Evolutionary conservation across 176 grass and related monocot genomes (phyloP), one percentile per base, ranked within the genome.

Genomic region (Triticum urartu): DNA sequence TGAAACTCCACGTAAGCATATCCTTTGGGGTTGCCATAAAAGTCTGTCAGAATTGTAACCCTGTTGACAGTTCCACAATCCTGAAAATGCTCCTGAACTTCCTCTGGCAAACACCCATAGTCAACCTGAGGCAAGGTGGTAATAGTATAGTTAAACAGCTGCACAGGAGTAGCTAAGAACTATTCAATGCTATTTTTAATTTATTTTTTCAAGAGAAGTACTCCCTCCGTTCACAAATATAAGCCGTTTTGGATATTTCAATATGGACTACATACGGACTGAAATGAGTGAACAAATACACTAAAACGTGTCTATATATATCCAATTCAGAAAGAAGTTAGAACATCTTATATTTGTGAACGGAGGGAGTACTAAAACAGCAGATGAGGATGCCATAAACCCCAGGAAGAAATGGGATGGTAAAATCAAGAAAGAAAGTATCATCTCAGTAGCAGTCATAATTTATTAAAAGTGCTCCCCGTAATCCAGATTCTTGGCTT

Each of bases 1-100:
- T 79, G 85, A 86, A 95, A 95, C 68, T 95, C 93, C 84, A 95
- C 93, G 75, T 95, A 95, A 52, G 93, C 93, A 83, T 86, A 95
- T 56, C 93, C 93, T 81, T 95, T 95, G 21, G 93, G 93, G 67
- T 90, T 88, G 79, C 93, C 93, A 89, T 87, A 76, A 52, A 78
- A 65, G 67, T 95, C 88, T 76, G 93, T 88, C 77, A 95, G 52
- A 71, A 95, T 95, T 40, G 93, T 95, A 62, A 95, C 93, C 32
- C 93, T 84, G 85, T 95, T 95, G 78, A 95, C 34, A 69, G 88
- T 95, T 50, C 90, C 93, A 85, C 93, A 95, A 52, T 80, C 88
- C 75, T 95, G 87, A 89, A 95, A 95, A 83, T 95, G 93, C 85
- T 88, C 88, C 81, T 95, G 93, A 74, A 95, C 74, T 80, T 95